Evolutionary conservation across 768 basidiomycete species (phyloP), one percentile per base, ranked within the genome.

Genomic region (Russula abietina): DNA sequence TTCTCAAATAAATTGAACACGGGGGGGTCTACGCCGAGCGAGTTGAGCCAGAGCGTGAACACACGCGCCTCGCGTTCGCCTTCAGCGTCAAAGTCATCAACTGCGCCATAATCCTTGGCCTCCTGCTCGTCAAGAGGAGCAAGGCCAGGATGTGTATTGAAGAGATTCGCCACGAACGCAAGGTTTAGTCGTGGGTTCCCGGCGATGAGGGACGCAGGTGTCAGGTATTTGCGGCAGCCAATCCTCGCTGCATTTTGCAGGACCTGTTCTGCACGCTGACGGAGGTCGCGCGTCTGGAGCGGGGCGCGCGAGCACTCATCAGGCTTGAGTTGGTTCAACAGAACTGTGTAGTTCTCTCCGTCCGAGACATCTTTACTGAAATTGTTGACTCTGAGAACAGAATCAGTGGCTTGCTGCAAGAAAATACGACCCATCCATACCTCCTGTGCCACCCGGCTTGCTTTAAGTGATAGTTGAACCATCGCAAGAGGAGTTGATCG

Each of bases 401-500:
- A 11, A 71, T 65, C 36, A 57, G 33, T 11, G 4, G 46, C 41
- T 4, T 8, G 17, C 26, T n/a, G 22, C 48, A 17, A 19, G 28
- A 6, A 26, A 32, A 14, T 1, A 66, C 12, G 11, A 33, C 12
- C 57, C 67, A 26, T 50, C 70, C 73, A 38, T 67, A 94, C 94
- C 86, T 83, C 72, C 91, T 79, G 59, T 89, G 82, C 89, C 93
- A 96, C 1, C 89, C 89, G 28, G 96, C 97, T 10, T 91, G 90
- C 73, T 97, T 98, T 67, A 99, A 79, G 75, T 99, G 97, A 73
- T 89, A 99, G 74, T 99, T 98, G 78, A 99, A 98, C 97, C 97
- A 99, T 49, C 97, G 80, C n/a, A 99, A 75, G 24, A 99, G 77
- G 67, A 99, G 96, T 75, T 98, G 97, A 73, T 99, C 97, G 4